Evolutionary conservation across 768 basidiomycete species (phyloP), one percentile per base, ranked within the genome.

Genomic region (Tulasnella sp.): DNA sequence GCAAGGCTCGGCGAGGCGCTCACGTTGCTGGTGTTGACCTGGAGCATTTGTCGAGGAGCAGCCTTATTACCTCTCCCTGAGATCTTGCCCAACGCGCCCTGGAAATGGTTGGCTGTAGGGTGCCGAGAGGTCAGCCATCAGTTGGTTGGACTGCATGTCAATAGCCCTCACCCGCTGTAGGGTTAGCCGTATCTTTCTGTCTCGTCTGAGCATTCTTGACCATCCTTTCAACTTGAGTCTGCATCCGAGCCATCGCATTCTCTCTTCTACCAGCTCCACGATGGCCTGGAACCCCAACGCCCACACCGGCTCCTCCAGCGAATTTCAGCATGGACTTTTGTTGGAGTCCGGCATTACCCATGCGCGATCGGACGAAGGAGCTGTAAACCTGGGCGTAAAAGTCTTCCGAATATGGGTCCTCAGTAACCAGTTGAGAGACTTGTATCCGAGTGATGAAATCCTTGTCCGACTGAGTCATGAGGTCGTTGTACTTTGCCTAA

Each of bases 381-480:
- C 94, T 93, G 84, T 95, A 96, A 2, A 98, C 96, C 86, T 99
- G 97, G 16, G 96, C 98, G 84, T 99, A 99, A 85, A 98, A 99
- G 85, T 99, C 98, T 82, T 99, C 97, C 44, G 95, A 92, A 86
- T 97, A 99, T 0, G 98, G 98, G 86, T 99, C 98, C 84, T 95
- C 93, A 8, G 96, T 97, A 69, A 98, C 96, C 60, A 99, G 93
- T 84, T 99, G 98, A 1, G 97, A 98, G 46, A 99, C 95, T 86
- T 99, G 98, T 82, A 99, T 99, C 37, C 98, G 92, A 48, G 98
- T 99, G 87, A 99, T 99, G 85, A 99, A 99, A 85, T 99, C 98
- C 87, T 99, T 99, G 89, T 99, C 98, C 16, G 95, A 96, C 86
- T 96, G 96, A 3, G 96, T 96, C 96, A 97, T 97, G 50, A 97